Conservation (phyloP, 1,284 basidiomycete species). For the Porphyrellus sp. region DNA sequence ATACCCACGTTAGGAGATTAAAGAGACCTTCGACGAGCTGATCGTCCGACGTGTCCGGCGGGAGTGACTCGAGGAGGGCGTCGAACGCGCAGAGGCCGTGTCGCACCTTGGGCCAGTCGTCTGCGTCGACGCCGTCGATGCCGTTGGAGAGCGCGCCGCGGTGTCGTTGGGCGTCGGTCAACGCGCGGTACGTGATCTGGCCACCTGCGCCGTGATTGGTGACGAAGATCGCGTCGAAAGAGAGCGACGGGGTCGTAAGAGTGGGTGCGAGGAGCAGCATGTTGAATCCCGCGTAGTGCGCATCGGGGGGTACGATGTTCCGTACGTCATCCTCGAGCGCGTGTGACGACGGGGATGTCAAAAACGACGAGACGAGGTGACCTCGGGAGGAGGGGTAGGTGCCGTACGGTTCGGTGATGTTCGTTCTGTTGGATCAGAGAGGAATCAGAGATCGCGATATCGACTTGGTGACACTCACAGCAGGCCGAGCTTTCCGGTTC, state of each 20-base stretch:
- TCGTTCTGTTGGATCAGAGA: conserved; percentile 53
- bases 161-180: conserved; percentile 46
- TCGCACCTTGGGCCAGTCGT: conserved; percentile 69
- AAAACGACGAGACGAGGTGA: conserved; percentile 60
- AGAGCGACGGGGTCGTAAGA: conserved; percentile 29
- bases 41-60: conserved; percentile 43
- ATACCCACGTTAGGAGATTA: conserved; percentile 60
- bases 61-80: conserved; percentile 37
- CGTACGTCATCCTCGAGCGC: conserved; percentile 41
- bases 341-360: conserved; percentile 29
- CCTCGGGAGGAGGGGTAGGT: conserved; percentile 59
- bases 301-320: conserved; percentile 44
- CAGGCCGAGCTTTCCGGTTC: conserved; percentile 61
- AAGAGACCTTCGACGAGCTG: conserved; percentile 58
- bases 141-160: conserved; percentile 71
- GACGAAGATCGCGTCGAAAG: conserved; percentile 52
- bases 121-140: conserved; percentile 54
- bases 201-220: conserved; percentile 71
- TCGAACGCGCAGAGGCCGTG: conserved; percentile 51
- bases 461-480: conserved; percentile 49
- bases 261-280: conserved; percentile 55
- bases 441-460: neutral
- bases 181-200: conserved; percentile 48
- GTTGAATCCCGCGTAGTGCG: conserved; percentile 73
- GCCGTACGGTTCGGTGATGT: conserved; percentile 64